phyloP scores from a whole-genome alignment of 179 eudicot species.

The Vitellaria paradoxa region DNA sequence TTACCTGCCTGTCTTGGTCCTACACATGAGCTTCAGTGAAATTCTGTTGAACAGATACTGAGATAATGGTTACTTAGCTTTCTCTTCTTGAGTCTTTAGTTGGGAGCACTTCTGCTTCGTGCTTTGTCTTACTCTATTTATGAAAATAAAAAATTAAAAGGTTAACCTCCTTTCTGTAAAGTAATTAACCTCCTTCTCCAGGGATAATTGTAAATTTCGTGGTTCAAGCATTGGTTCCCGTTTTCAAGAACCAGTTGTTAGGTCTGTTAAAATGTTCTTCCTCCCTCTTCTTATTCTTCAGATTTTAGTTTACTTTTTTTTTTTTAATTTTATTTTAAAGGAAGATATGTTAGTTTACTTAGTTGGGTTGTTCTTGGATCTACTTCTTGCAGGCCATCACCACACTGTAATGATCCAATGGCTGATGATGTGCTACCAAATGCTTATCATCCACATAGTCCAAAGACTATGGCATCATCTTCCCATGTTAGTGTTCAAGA shows the following conservation, averaged over 20 bases:
- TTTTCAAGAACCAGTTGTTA: slow-evolving; percentile 28
- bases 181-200: slow-evolving; percentile 12
- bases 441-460: slow-evolving; percentile 46
- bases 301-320: background rate
- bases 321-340: no score
- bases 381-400: slow-evolving; percentile 43
- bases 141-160: slow-evolving; percentile 3
- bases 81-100: background rate
- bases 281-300: slow-evolving; percentile 10
- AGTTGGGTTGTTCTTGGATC: slow-evolving; percentile 10
- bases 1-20: background rate
- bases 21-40: background rate
- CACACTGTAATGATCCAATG: slow-evolving; percentile 40
- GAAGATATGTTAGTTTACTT: no score
- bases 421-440: slow-evolving; percentile 36
- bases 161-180: background rate
- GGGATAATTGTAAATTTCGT: slow-evolving; percentile 44
- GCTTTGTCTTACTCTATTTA: background rate
- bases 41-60: no score
- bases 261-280: slow-evolving; percentile 12
- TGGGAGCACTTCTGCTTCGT: background rate
- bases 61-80: background rate
- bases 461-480: slow-evolving; percentile 33
- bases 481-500: slow-evolving; percentile 34
- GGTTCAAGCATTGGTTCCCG: slow-evolving; percentile 38